These are phyloP conservation scores for Candida tallmaniae DNA, from an alignment of 805 yeast genomes.

Conservation along the genomic window DNA sequence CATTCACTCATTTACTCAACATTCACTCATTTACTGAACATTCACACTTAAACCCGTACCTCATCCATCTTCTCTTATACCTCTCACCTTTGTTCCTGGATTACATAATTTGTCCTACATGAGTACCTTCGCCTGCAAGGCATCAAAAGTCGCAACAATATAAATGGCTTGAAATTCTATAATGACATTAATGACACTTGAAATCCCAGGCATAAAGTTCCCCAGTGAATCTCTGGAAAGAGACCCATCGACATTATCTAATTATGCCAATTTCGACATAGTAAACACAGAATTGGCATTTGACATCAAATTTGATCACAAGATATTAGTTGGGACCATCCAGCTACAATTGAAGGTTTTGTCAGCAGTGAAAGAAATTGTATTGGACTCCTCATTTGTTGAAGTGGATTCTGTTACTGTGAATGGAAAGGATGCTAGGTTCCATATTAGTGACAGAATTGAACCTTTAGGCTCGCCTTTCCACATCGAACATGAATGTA, in stretches of 20 bases:
- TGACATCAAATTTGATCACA: slow-evolving; percentile 50
- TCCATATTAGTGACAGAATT: slow-evolving; percentile 32
- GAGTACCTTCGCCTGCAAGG: too few relatives aligned
- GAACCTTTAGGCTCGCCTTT: slow-evolving; percentile 63
- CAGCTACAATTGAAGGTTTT: slow-evolving; percentile 37
- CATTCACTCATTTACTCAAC: too few relatives aligned
- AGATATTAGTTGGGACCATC: slow-evolving; percentile 54
- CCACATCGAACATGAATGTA: slow-evolving; percentile 20
- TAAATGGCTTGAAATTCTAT: too few relatives aligned
- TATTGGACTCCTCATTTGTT: slow-evolving; percentile 73
- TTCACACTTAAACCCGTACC: too few relatives aligned
- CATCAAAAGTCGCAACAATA: too few relatives aligned
- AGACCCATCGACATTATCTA: slow-evolving; percentile 79
- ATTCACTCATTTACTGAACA: too few relatives aligned
- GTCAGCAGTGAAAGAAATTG: slow-evolving; percentile 16
- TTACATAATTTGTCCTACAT: too few relatives aligned
- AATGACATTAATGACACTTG: background rate
- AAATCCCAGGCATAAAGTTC: slow-evolving; percentile 1
- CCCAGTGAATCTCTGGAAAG: slow-evolving; percentile 38
- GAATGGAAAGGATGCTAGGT: slow-evolving; percentile 27
- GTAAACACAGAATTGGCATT: slow-evolving; percentile 46
- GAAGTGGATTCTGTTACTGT: slow-evolving; percentile 41
- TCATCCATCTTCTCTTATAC: too few relatives aligned
- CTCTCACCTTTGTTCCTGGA: too few relatives aligned
- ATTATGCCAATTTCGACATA: slow-evolving; percentile 53